phyloP scores from a whole-genome alignment of 2,329 filamentous ascomycete genomes.

The Simplicillium sp. region DNA sequence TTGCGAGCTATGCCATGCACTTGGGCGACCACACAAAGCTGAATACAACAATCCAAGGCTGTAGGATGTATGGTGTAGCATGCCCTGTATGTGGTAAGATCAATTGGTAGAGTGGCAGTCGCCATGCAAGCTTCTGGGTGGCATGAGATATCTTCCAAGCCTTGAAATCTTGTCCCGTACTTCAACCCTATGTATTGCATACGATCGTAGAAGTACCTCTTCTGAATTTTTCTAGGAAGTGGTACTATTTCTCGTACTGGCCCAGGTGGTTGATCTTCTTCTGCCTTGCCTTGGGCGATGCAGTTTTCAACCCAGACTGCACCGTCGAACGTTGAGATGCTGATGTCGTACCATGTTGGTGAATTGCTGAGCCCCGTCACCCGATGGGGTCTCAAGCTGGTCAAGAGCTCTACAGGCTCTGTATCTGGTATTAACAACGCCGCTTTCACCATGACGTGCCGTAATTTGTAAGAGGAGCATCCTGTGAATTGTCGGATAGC shows the following conservation, averaged over 20 bases:
- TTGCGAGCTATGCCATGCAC: slow-evolving; percentile 7
- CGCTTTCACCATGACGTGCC: slow-evolving; percentile 6
- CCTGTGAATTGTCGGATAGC: slow-evolving; percentile 17
- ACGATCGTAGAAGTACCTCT: not conserved
- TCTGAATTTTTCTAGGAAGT: not conserved
- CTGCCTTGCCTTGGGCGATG: slow-evolving; percentile 4
- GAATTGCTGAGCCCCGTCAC: slow-evolving; percentile 6
- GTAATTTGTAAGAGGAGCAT: slow-evolving; percentile 2
- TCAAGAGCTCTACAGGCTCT: slow-evolving; percentile 8
- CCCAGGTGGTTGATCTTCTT: not conserved
- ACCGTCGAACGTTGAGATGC: slow-evolving; percentile 7
- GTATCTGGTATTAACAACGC: slow-evolving; percentile 6
- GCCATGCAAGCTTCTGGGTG: not conserved
- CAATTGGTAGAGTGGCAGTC: not conserved
- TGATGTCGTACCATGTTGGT: slow-evolving; percentile 8
- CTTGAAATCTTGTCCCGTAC: not conserved
- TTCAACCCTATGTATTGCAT: not conserved
- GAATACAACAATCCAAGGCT: slow-evolving; percentile 20
- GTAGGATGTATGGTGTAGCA: slow-evolving; percentile 23
- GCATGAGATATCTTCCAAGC: not conserved
- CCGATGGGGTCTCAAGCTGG: slow-evolving; percentile 4
- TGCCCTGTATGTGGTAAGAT: slow-evolving; percentile 2
- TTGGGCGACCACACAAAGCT: slow-evolving; percentile 12
- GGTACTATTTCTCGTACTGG: too few relatives aligned
- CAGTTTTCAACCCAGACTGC: slow-evolving; percentile 6